Evolutionary conservation across 805 yeast species (phyloP), one percentile per base, ranked within the genome.

Genomic region (Lipomyces chichibuensis): DNA sequence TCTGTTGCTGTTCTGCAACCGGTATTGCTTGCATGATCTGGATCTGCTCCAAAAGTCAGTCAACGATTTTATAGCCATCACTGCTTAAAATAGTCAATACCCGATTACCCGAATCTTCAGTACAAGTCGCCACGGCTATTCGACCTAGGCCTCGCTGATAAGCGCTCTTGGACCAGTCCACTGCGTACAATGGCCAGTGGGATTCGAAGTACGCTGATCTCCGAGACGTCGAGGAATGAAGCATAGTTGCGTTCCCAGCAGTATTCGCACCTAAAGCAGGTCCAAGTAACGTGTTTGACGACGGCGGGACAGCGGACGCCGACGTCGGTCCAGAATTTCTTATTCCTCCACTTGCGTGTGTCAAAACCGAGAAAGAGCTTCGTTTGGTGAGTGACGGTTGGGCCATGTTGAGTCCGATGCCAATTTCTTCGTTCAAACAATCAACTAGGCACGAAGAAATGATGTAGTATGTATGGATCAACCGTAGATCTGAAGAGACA

Each of bases 41-140:
- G 43, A 69, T 71, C 73, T 65, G 27, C 5, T 9, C 55, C 35
- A 43, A 11, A 11, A 32, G 35, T 63, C 23, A 46, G 54, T 23
- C 33, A 2, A 25, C 14, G 33, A 7, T 17, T 27, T 25, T 13
- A 17, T 37, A 32, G 27, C 20, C n/a, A 17, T 9, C 27, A 49
- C 11, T 43, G 49, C 9, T 43, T 17, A 37, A 37, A 37, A 9
- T 37, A 37, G 23, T 43, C 20, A 17, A 43, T 37, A 92, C 76
- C 71, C 85, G 85, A 77, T 93, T 93, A 53, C 82, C 80, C 33
- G 86, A 80, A 60, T 91, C 96, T 76, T 93, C 98, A 66, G 90
- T 84, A 75, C 87, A 91, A 0, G 97, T 84, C n/a, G 88, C 83
- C n/a, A 89, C 75, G 0, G 91, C 95, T 7, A 90, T 77, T 58